Evolutionary conservation across 192 early-diverging fungal species (phyloP).

Genomic region (Podila horticola): DNA sequence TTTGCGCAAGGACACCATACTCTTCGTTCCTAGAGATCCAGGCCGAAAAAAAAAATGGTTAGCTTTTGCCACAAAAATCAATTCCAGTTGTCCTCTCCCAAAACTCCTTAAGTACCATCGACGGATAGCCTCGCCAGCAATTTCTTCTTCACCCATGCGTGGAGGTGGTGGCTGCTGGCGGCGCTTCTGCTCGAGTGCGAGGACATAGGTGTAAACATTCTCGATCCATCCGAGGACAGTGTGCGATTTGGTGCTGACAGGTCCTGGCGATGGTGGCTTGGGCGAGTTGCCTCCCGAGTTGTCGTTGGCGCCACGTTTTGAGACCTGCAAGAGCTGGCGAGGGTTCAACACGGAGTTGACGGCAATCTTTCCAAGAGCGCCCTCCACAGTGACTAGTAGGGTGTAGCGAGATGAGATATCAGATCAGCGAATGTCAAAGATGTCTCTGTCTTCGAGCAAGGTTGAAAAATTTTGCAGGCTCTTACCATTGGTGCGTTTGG

Average conservation of each 20-base stretch:
- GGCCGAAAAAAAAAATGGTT: neutral
- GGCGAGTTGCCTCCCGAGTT: conserved; percentile 26
- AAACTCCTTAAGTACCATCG: conserved; percentile 24
- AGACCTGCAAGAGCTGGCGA: conserved; percentile 83
- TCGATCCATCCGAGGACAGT: conserved; percentile 78
- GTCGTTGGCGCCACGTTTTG: conserved; percentile 51
- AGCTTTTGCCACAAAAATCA: no score
- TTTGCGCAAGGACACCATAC: conserved; percentile 54
- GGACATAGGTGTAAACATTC: conserved; percentile 78
- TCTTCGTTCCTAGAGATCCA: conserved; percentile 53
- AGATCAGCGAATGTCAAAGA: neutral
- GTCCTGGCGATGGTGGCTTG: conserved; percentile 50
- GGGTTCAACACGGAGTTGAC: conserved; percentile 90
- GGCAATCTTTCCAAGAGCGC: conserved; percentile 95
- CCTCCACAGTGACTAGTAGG: conserved; percentile 83
- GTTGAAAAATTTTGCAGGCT: neutral
- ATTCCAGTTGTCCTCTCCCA: no score
- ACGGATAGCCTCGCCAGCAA: conserved; percentile 58
- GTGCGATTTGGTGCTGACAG: conserved; percentile 63
- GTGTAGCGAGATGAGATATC: neutral
- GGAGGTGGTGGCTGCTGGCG: conserved; percentile 70
- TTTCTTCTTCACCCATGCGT: conserved; percentile 63
- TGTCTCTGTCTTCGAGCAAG: neutral
- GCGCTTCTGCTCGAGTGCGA: conserved; percentile 86
- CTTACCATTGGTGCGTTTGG: conserved; percentile 83